Evolutionary conservation across 2,329 filamentous ascomycete genomes (phyloP).

Genomic region (Epichloe typhina): DNA sequence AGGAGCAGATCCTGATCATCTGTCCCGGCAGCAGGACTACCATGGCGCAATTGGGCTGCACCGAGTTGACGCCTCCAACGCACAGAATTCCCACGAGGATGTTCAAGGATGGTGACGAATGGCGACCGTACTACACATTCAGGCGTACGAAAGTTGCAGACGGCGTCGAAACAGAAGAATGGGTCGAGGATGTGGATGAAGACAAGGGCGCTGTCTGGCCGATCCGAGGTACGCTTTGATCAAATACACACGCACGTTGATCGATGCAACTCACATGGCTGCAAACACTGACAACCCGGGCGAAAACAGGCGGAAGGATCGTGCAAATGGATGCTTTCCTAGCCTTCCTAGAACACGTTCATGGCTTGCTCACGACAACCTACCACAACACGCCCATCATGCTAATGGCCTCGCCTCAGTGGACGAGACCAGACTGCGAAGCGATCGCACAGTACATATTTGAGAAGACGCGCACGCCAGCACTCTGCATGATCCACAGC

Average conservation of each 20-base stretch:
- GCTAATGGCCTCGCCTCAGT: constrained; percentile 77
- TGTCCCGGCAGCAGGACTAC: constrained; percentile 80
- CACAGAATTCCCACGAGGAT: constrained; percentile 84
- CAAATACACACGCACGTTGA: background rate
- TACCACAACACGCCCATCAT: constrained; percentile 95
- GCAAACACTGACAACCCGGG: background rate
- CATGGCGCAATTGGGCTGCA: constrained; percentile 79
- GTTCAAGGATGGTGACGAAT: constrained; percentile 77
- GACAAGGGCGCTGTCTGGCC: constrained; percentile 86
- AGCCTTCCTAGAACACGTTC: constrained; percentile 82
- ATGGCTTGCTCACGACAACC: constrained; percentile 75
- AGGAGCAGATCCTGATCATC: constrained; percentile 56
- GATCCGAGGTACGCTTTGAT: constrained; percentile 40
- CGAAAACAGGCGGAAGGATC: constrained; percentile 56
- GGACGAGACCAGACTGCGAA: constrained; percentile 81
- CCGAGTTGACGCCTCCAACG: constrained; percentile 81
- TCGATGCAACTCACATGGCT: background rate
- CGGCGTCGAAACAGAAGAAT: constrained; percentile 47
- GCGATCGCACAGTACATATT: constrained; percentile 88
- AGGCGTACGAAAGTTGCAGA: constrained; percentile 43
- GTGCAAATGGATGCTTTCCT: constrained; percentile 88
- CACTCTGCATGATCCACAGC: constrained; percentile 80
- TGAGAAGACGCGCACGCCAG: constrained; percentile 91
- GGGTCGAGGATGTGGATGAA: constrained; percentile 79
- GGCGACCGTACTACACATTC: constrained; percentile 63